Evolutionary conservation across 192 early-diverging fungal species (phyloP).

Genomic region (Mortierella hygrophila): DNA sequence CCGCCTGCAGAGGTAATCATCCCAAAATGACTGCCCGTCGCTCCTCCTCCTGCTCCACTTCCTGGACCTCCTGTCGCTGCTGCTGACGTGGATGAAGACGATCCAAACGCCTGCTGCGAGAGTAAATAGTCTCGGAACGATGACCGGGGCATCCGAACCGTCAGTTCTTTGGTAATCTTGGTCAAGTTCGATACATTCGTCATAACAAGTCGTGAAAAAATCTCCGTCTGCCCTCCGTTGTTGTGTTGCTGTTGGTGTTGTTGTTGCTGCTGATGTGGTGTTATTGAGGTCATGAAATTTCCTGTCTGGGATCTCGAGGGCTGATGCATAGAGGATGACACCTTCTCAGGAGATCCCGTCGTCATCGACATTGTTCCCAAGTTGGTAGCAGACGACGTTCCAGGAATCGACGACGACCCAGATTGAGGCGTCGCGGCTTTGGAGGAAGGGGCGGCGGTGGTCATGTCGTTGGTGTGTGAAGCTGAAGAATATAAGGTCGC

Average conservation of each 20-base stretch:
- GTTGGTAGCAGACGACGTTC: conserved; percentile 2
- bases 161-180: conserved; percentile 49
- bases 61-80: background rate
- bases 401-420: conserved; percentile 22
- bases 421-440: background rate
- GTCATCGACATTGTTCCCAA: background rate
- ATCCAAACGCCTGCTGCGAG: background rate
- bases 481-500: background rate
- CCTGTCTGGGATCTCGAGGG: background rate
- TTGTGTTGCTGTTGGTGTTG: background rate
- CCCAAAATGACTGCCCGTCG: background rate
- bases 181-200: conserved; percentile 48
- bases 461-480: background rate
- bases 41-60: background rate
- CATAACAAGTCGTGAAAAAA: conserved; percentile 48
- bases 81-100: background rate
- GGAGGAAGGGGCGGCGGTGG: background rate
- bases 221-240: conserved; percentile 10
- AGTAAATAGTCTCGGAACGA: conserved; percentile 41
- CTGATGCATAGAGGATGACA: background rate
- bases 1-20: conserved; percentile 39
- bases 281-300: background rate
- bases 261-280: background rate
- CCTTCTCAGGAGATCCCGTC: conserved; percentile 20
- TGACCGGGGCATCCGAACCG: conserved; percentile 43